These are phyloP conservation scores for Marasmius fiardii DNA, from an alignment of 1,284 basidiomycete genomes.

Conservation along the genomic window DNA sequence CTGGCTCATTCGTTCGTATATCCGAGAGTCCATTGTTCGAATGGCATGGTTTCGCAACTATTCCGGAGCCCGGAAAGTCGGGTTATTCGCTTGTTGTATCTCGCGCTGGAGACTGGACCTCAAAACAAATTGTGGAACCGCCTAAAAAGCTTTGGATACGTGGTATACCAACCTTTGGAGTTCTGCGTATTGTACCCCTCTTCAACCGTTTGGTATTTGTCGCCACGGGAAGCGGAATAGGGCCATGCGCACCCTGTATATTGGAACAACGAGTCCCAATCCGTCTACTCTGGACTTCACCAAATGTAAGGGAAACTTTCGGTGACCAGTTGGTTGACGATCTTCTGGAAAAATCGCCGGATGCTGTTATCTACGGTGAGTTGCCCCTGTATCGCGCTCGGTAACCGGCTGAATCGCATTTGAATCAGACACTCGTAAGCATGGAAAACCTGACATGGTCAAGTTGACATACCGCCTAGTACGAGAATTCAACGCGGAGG, in stretches of 20 bases:
- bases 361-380: constrained; percentile 54
- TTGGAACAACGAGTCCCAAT: constrained; percentile 49
- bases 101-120: constrained; percentile 60
- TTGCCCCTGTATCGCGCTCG: not conserved
- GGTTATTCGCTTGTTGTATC: constrained; percentile 58
- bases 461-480: constrained; percentile 54
- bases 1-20: constrained; percentile 56
- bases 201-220: constrained; percentile 60
- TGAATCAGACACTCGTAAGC: constrained; percentile 46
- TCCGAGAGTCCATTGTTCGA: constrained; percentile 51
- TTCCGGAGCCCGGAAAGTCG: constrained; percentile 47
- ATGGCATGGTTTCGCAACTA: constrained; percentile 61
- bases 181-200: constrained; percentile 53
- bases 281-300: constrained; percentile 56
- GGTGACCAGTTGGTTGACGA: constrained; percentile 54
- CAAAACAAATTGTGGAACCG: constrained; percentile 46
- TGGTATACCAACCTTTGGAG: constrained; percentile 54
- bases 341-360: constrained; percentile 49
- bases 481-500: constrained; percentile 58
- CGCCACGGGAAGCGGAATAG: constrained; percentile 58
- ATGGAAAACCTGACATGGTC: constrained; percentile 64
- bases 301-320: constrained; percentile 57
- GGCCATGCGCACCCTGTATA: constrained; percentile 54
- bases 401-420: not conserved
- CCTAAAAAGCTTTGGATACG: constrained; percentile 51